Percentiles rank a stretch among this genome's conserved stretches.
These are phyloP conservation scores for Tetrahymena malaccensis DNA, from an alignment of 73 alveolate species.

Conservation along the genomic window DNA sequence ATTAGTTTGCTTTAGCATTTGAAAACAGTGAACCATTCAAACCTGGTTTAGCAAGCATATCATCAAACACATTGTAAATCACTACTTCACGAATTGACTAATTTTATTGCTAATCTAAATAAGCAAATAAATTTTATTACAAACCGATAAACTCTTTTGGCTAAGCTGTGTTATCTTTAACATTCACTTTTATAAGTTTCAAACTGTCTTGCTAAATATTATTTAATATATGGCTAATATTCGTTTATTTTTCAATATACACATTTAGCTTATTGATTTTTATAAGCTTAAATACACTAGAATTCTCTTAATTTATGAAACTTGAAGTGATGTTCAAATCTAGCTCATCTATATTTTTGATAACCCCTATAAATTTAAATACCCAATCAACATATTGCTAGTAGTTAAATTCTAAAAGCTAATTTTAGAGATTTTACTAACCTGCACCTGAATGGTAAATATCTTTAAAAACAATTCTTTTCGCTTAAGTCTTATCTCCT, in stretches of 20 bases:
- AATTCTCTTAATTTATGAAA: background rate
- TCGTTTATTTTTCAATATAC: background rate
- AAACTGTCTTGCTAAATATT: background rate
- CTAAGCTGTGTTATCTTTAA: background rate
- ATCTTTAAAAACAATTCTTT: background rate
- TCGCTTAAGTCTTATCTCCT: background rate
- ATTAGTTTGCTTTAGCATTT: background rate
- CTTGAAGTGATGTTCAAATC: background rate
- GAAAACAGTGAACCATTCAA: background rate
- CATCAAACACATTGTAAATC: background rate
- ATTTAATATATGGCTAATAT: background rate
- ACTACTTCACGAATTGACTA: background rate
- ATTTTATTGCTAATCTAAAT: background rate
- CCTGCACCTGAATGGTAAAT: background rate
- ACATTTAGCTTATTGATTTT: background rate
- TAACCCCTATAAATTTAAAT: background rate
- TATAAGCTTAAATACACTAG: background rate
- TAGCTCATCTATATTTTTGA: background rate
- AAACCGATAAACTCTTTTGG: background rate
- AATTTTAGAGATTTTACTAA: background rate
- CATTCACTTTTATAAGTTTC: background rate
- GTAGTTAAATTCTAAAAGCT: background rate
- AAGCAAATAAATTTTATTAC: background rate
- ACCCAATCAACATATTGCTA: background rate
- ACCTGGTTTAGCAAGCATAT: background rate